Conservation (phyloP, 495 filamentous ascomycete species). For the Daldinia childiae region DNA sequence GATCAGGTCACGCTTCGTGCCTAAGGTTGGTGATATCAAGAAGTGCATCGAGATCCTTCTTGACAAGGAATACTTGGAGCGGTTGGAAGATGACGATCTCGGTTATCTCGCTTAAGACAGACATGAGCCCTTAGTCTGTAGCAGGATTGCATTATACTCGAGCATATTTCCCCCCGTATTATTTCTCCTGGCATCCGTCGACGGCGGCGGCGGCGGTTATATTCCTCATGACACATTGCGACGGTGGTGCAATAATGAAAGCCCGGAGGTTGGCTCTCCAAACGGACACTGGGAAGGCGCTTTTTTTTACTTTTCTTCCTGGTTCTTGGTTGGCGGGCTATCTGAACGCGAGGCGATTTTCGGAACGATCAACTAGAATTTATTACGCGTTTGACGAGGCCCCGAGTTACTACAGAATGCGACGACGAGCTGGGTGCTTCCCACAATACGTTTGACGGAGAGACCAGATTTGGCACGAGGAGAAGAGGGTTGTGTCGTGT, state of each 20-base stretch:
- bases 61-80: slow-evolving; percentile 99
- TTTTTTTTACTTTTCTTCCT: not conserved
- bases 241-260: not conserved
- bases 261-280: slow-evolving; percentile 9
- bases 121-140: not conserved
- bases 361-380: slow-evolving; percentile 17
- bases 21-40: slow-evolving; percentile 95
- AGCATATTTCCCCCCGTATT: slow-evolving; percentile 17
- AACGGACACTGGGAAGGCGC: not conserved
- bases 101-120: slow-evolving; percentile 79
- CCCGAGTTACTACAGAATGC: not conserved
- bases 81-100: slow-evolving; percentile 91
- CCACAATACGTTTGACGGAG: slow-evolving; percentile 8
- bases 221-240: slow-evolving; percentile 12
- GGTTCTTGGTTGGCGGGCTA: slow-evolving; percentile 17
- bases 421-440: slow-evolving; percentile 9
- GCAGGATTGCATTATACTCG: slow-evolving; percentile 13
- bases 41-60: slow-evolving; percentile 99
- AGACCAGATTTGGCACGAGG: slow-evolving; percentile 3
- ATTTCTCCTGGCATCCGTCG: slow-evolving; percentile 16
- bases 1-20: slow-evolving; percentile 92
- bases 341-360: slow-evolving; percentile 20
- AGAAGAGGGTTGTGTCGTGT: not conserved
- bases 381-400: slow-evolving; percentile 15
- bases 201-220: slow-evolving; percentile 5